phyloP scores from a whole-genome alignment of 2,329 filamentous ascomycete genomes.

The Albophoma yamanashiensis region DNA sequence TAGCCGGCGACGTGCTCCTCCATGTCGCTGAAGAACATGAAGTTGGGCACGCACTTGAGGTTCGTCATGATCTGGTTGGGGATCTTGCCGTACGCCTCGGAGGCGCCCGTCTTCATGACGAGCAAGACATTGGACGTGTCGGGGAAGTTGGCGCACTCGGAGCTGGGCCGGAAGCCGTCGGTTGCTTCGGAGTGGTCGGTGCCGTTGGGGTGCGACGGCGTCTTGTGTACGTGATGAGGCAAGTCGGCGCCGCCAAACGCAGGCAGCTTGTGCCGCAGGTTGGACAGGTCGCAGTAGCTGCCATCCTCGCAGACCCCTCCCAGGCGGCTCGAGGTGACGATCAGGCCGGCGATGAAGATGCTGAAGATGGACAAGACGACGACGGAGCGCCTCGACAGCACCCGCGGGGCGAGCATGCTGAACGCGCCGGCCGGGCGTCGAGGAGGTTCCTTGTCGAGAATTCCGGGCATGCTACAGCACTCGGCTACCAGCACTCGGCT shows the following conservation, averaged over 20 bases:
- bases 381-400: slow-evolving; percentile 18
- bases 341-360: slow-evolving; percentile 17
- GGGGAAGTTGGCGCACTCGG: slow-evolving; percentile 27
- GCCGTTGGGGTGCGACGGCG: neutral
- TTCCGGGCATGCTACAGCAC: neutral
- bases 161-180: slow-evolving; percentile 7
- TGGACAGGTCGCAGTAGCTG: slow-evolving; percentile 12
- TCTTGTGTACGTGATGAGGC: no score
- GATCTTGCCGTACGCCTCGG: slow-evolving; percentile 38
- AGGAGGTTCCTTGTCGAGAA: slow-evolving; percentile 4
- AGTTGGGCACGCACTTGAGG: slow-evolving; percentile 37
- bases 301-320: slow-evolving; percentile 17
- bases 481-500: neutral
- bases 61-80: slow-evolving; percentile 44
- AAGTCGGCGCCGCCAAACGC: neutral
- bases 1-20: slow-evolving; percentile 33
- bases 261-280: slow-evolving; percentile 3
- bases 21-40: slow-evolving; percentile 49
- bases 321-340: slow-evolving; percentile 21
- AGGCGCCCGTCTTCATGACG: slow-evolving; percentile 48
- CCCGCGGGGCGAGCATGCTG: slow-evolving; percentile 10
- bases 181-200: slow-evolving; percentile 1
- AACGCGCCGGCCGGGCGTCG: neutral
- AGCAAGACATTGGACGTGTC: slow-evolving; percentile 35
- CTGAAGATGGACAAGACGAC: slow-evolving; percentile 14